phyloP scores from a whole-genome alignment of 192 early-diverging fungal species.

The Entomortierella lignicola region DNA sequence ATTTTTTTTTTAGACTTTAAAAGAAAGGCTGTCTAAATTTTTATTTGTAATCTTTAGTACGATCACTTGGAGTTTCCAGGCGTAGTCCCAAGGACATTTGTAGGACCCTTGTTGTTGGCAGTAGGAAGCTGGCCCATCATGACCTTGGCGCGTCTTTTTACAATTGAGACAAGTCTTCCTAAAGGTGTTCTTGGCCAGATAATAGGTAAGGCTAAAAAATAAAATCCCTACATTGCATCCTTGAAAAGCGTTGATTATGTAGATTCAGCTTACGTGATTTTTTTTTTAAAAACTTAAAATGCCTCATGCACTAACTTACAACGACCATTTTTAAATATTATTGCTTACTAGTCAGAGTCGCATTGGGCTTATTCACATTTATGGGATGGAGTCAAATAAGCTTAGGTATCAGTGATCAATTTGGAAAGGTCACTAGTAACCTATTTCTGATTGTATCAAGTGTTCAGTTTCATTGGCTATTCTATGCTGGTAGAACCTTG shows the following conservation, averaged over 20 bases:
- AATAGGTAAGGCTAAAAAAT: slow-evolving; percentile 58
- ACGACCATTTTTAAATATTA: no score
- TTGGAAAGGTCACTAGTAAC: slow-evolving; percentile 65
- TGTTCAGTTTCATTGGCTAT: slow-evolving; percentile 90
- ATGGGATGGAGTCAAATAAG: slow-evolving; percentile 65
- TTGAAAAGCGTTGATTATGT: not conserved
- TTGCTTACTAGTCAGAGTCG: slow-evolving; percentile 49
- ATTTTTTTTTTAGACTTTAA: not conserved
- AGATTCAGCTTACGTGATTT: not conserved
- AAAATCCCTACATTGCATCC: not conserved
- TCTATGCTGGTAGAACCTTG: slow-evolving; percentile 89
- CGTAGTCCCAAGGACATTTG: slow-evolving; percentile 94
- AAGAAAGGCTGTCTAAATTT: not conserved
- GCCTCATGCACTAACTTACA: no score
- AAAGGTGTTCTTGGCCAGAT: slow-evolving; percentile 51
- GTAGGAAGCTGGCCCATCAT: slow-evolving; percentile 62
- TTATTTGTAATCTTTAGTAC: slow-evolving; percentile 53
- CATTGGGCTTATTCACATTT: slow-evolving; percentile 64
- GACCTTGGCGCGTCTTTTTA: slow-evolving; percentile 25
- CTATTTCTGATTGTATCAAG: slow-evolving; percentile 65
- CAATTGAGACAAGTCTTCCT: slow-evolving; percentile 34
- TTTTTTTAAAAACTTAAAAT: not conserved
- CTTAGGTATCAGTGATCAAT: slow-evolving; percentile 59
- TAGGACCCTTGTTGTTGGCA: slow-evolving; percentile 80
- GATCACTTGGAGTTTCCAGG: slow-evolving; percentile 95